Evolutionary conservation across 345 rosid genomes (phyloP), one percentile per base, ranked within the genome.

Genomic region (Populus alba): DNA sequence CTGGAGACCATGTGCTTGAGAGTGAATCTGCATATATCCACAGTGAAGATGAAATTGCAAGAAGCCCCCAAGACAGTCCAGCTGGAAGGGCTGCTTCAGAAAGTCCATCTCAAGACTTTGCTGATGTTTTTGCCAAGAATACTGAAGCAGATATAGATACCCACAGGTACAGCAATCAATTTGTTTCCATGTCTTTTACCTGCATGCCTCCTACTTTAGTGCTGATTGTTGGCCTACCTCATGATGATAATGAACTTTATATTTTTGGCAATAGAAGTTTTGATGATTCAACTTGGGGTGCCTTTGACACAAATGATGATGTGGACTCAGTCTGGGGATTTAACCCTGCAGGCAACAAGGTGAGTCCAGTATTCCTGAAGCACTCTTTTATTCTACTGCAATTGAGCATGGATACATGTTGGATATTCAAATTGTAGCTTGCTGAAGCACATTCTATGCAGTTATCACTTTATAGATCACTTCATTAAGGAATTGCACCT

Each of bases 301-400:
- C 94, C 57, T 94, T 96, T 75, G 99, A 92, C 87, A 85, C 90
- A 87, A n/a, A 88, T 70, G 98, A 96, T 86, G 99, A 96, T 84
- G 85, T 86, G 43, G 99, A 94, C 84, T 92, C 97, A 8, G 91
- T 94, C 37, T 96, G 99, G 99, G 98, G 98, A 23, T 90, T 96
- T 80, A 87, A 88, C 81, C 87, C 86, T 81, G 67, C 83, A 72
- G 82, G 89, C 76, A 79, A 87, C 84, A 91, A 91, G 99, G 99
- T 92, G 65, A 87, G 88, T 57, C 71, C 43, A 37, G 62, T 74
- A 77, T 63, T 78, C 75, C 43, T 75, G 72, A 51, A 33, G 49
- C 59, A 20, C 53, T 10, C 55, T 37, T 59, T 41, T 49, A 15
- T 68, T 29, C 23, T 68, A 39, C 53, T 41, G 73, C 38, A 73